phyloP scores from a whole-genome alignment of 1,284 basidiomycete species.

The Sporisorium exsertum region DNA sequence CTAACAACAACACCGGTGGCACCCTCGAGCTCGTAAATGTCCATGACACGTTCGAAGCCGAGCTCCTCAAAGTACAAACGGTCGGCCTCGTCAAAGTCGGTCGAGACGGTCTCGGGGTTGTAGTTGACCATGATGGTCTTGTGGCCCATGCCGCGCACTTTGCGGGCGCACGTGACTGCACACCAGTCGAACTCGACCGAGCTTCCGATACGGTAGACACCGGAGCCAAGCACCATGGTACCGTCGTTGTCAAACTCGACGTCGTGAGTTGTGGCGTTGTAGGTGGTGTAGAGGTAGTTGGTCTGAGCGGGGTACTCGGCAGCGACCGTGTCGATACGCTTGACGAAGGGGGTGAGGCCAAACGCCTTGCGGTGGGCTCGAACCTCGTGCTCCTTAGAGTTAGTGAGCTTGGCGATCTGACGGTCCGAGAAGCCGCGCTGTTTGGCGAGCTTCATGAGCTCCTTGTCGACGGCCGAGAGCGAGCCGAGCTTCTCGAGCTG shows the following conservation, averaged over 20 bases:
- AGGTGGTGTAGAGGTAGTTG: slow-evolving; percentile 99
- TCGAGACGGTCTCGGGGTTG: slow-evolving; percentile 99
- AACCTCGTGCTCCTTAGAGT: slow-evolving; percentile 79
- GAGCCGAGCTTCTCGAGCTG: slow-evolving; percentile 70
- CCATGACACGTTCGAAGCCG: slow-evolving; percentile 98
- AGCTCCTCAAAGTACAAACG: slow-evolving; percentile 98
- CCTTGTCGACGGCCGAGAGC: slow-evolving; percentile 74
- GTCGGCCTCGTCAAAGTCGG: slow-evolving; percentile 99
- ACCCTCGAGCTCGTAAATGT: slow-evolving; percentile 97
- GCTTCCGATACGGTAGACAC: slow-evolving; percentile 97
- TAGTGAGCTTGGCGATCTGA: slow-evolving; percentile 83
- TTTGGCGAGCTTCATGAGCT: slow-evolving; percentile 67
- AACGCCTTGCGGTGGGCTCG: slow-evolving; percentile 87
- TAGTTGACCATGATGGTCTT: slow-evolving; percentile 99
- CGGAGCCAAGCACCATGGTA: slow-evolving; percentile 98
- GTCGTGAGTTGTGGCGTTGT: slow-evolving; percentile 96
- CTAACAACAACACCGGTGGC: slow-evolving; percentile 94
- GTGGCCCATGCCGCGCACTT: slow-evolving; percentile 89
- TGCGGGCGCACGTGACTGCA: slow-evolving; percentile 95
- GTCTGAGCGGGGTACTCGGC: slow-evolving; percentile 99
- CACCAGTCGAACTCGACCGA: slow-evolving; percentile 99
- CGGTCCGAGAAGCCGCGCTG: slow-evolving; percentile 83
- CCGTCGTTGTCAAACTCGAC: slow-evolving; percentile 96
- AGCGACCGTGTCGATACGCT: slow-evolving; percentile 98
- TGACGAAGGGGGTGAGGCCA: slow-evolving; percentile 94